Conservation (phyloP, 2,329 filamentous ascomycete genomes). For the Alternaria gansuensis region DNA sequence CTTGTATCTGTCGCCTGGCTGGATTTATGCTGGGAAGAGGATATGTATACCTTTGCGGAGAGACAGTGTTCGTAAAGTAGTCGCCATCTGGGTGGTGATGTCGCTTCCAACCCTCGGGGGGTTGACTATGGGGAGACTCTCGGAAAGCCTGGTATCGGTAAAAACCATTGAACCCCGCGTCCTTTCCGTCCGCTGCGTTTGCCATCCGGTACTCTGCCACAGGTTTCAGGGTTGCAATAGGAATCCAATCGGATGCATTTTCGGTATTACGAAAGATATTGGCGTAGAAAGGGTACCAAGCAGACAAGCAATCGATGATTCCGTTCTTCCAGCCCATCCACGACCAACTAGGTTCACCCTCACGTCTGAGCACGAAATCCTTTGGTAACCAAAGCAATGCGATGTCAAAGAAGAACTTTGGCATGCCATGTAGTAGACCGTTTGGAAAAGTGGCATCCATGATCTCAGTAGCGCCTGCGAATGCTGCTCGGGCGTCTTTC, state of each 20-base stretch:
- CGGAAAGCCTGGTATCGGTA: neutral
- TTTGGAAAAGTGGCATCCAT: neutral
- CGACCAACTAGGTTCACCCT: slow-evolving; percentile 6
- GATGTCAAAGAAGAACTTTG: neutral
- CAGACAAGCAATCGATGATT: neutral
- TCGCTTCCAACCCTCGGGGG: neutral
- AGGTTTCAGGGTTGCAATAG: neutral
- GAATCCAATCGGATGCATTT: neutral
- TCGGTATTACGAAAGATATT: neutral
- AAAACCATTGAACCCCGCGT: neutral
- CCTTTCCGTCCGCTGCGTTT: neutral
- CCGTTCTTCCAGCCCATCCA: slow-evolving; percentile 1
- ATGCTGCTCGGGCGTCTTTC: neutral
- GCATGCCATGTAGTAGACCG: neutral
- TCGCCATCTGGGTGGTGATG: neutral
- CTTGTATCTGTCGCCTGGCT: neutral
- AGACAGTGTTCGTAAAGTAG: neutral
- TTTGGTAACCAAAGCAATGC: neutral
- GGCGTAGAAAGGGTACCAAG: neutral
- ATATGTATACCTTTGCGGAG: neutral
- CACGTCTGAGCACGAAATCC: neutral
- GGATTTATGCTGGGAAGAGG: neutral
- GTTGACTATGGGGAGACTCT: neutral
- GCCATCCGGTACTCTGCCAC: neutral
- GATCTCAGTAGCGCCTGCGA: neutral